phyloP scores from a whole-genome alignment of 164 flowering plant species.

The Kalanchoe fedtschenkoi region DNA sequence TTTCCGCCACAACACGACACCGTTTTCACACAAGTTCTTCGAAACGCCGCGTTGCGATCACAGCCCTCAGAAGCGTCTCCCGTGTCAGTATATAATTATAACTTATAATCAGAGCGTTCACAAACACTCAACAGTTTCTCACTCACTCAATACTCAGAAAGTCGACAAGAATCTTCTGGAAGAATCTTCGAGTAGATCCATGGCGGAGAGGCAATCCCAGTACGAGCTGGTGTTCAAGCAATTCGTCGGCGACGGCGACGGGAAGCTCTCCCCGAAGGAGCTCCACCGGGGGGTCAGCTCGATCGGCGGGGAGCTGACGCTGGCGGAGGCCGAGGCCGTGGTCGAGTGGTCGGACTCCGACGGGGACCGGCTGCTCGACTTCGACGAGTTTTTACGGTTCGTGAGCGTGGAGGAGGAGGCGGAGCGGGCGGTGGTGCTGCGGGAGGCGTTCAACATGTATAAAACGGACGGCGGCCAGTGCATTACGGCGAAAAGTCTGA shows the following conservation, averaged over 20 bases:
- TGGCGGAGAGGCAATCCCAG: conserved; percentile 15
- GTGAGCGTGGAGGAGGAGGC: conserved; percentile 25
- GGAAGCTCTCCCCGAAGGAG: conserved; percentile 29
- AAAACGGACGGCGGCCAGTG: conserved; percentile 20
- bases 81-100: no score
- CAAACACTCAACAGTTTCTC: not conserved
- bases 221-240: conserved; percentile 23
- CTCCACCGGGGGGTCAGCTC: conserved; percentile 15
- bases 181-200: not conserved
- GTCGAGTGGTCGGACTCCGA: conserved; percentile 19
- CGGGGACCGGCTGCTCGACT: conserved; percentile 26
- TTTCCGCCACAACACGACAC: not conserved
- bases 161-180: not conserved
- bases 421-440: conserved; percentile 25
- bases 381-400: conserved; percentile 29
- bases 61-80: no score
- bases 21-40: not conserved
- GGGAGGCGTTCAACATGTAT: conserved; percentile 39
- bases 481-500: conserved; percentile 34
- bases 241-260: conserved; percentile 25
- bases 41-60: not conserved
- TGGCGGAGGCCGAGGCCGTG: conserved; percentile 22
- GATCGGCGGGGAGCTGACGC: conserved; percentile 17
- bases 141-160: not conserved
- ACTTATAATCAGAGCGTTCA: no score